A percentile compares a stretch with the other conserved stretches of the same genome.
Conservation (phyloP, 768 basidiomycete species). For the Rhizopogon rudus region DNA sequence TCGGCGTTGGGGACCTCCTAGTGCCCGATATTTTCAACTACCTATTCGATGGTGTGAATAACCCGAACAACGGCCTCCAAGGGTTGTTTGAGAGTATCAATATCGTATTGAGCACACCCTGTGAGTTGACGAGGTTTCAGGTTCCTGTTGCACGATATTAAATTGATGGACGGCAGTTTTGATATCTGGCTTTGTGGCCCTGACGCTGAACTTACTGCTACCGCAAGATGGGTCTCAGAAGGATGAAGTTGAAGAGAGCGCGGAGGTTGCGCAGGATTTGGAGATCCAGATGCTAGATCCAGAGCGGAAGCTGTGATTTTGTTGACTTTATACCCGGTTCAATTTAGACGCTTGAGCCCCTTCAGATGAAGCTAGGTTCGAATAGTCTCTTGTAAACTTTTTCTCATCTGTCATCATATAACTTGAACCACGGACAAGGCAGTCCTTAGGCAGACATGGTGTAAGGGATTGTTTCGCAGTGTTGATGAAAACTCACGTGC, state of each 20-base stretch:
- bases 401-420: too few species aligned
- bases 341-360: too few species aligned
- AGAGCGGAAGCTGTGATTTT: neutral
- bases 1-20: slow-evolving; percentile 70
- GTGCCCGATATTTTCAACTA: slow-evolving; percentile 60
- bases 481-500: neutral
- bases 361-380: too few species aligned
- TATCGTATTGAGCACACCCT: slow-evolving; percentile 77
- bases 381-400: too few species aligned
- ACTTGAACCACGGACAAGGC: too few species aligned
- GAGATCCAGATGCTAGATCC: slow-evolving; percentile 8
- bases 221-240: slow-evolving; percentile 30
- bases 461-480: neutral
- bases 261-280: slow-evolving; percentile 19
- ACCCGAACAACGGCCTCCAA: slow-evolving; percentile 49
- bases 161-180: slow-evolving; percentile 36
- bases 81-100: slow-evolving; percentile 76
- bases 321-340: neutral
- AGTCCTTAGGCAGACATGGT: too few species aligned
- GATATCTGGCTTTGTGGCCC: slow-evolving; percentile 52
- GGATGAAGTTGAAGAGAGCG: slow-evolving; percentile 18
- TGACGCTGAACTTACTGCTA: slow-evolving; percentile 53
- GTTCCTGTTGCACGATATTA: neutral
- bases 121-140: slow-evolving; percentile 37
- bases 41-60: slow-evolving; percentile 59